These are phyloP conservation scores for Fraxinus dipetala DNA, from an alignment of 305 asterid species.

Conservation along the genomic window DNA sequence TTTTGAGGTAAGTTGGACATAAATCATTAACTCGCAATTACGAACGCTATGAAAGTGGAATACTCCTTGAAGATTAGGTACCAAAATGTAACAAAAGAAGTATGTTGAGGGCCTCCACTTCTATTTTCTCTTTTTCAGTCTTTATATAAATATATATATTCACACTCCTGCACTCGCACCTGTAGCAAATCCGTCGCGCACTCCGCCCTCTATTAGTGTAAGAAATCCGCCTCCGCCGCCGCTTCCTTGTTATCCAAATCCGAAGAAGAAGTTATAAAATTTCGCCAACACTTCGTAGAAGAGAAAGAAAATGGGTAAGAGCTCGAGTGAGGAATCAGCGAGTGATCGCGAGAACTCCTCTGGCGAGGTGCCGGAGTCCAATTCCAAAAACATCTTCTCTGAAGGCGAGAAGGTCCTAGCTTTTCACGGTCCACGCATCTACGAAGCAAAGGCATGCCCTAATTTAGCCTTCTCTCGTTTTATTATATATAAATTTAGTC, in stretches of 20 bases:
- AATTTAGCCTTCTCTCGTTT: background rate
- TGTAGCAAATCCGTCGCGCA: background rate
- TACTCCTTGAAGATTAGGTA: background rate
- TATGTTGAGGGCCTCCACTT: background rate
- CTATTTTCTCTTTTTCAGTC: background rate
- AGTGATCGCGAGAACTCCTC: slow-evolving; percentile 65
- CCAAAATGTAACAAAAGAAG: background rate
- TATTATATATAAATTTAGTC: background rate
- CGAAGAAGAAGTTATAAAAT: background rate
- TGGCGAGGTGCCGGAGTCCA: slow-evolving; percentile 54
- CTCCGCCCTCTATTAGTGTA: background rate
- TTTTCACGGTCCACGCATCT: slow-evolving; percentile 42
- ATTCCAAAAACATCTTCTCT: slow-evolving; percentile 48
- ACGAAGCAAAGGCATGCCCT: slow-evolving; percentile 63
- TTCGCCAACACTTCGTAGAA: background rate
- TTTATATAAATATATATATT: no score
- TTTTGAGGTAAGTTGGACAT: background rate
- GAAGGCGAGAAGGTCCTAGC: slow-evolving; percentile 74
- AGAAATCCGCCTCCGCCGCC: background rate
- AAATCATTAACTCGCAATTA: background rate
- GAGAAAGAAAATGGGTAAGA: slow-evolving; percentile 39
- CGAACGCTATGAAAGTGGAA: background rate
- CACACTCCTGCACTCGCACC: background rate
- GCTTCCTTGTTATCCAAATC: background rate
- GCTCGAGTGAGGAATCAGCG: slow-evolving; percentile 61